Conservation (phyloP, 2,329 filamentous ascomycete species). For the Beauveria rudraprayagi region DNA sequence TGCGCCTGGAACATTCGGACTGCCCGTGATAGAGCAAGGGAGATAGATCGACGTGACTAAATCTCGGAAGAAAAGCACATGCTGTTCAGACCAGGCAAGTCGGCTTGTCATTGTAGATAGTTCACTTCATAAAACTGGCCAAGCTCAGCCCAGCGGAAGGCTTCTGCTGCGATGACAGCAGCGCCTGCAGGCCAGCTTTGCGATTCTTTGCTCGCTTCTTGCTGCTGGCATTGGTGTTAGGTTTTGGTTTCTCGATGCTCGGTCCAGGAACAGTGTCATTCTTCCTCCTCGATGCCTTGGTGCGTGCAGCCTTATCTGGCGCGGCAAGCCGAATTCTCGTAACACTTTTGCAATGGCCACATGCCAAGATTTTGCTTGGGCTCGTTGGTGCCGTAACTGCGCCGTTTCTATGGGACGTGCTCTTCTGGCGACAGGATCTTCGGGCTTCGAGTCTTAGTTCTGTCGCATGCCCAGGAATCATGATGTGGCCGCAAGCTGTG, state of each 20-base stretch:
- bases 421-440: conserved; percentile 7
- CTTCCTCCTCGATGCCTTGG: conserved; percentile 18
- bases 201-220: conserved; percentile 58
- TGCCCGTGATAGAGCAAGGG: not conserved
- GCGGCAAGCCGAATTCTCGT: conserved; percentile 34
- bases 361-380: conserved; percentile 34
- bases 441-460: conserved; percentile 29
- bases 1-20: conserved; percentile 9
- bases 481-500: conserved; percentile 52
- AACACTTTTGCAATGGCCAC: conserved; percentile 35
- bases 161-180: conserved; percentile 47
- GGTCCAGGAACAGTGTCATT: not conserved
- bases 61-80: not conserved
- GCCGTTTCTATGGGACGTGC: not conserved
- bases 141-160: conserved; percentile 39
- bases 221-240: conserved; percentile 47
- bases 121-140: conserved; percentile 43
- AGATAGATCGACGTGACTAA: not conserved
- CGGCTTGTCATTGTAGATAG: not conserved
- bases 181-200: conserved; percentile 58
- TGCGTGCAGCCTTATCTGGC: conserved; percentile 25
- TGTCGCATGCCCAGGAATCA: conserved; percentile 43
- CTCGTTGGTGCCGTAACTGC: conserved; percentile 10
- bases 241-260: conserved; percentile 21
- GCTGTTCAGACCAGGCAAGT: no score